Base-by-base conservation (phyloP, 1,284 basidiomycete genomes). In the Grifola frondosa region DNA sequence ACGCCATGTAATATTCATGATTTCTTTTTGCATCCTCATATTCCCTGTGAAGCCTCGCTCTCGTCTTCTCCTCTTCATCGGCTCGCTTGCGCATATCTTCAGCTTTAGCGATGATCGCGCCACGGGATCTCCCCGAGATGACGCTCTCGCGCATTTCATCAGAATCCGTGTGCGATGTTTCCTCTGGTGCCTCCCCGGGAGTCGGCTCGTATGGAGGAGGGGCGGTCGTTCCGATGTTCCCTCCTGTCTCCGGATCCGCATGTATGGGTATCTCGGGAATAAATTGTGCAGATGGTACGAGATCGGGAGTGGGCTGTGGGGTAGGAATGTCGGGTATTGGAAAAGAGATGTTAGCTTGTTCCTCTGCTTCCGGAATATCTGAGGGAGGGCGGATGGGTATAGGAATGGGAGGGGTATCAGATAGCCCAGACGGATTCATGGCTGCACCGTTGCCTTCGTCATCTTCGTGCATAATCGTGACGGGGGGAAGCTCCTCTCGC, bases 11-110 rank as follows among this genome's bases (percentile, higher is more conserved):
- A 30, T 50, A 50, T 16, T 62, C 50, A 21, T 49, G 45, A 32
- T 60, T 53, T 19, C 49, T 25, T 39, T 52, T 32, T 30, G 68
- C 68, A 25, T 49, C 47, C 49, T 59, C 52, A 23, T 50, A 40
- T 37, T 60, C 59, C 15, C 37, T 25, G 22, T 46, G 47, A 24
- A 66, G 45, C 31, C 44, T 45, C 36, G 57, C 52, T 30, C 62
- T 46, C 39, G 56, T 53, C 32, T 49, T 56, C 47, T 67, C 63
- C 45, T 58, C 54, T 29, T 60, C 53, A 19, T 41, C 37, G 11
- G 68, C 68, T 45, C 64, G 42, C 12, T 61, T 47, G 24, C 64
- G 44, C 11, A 64, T 44, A 23, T 53, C 36, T 26, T 63, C 61
- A 6, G 63, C 64, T 20, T 52, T 46, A 13, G 19, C 26, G 40